Evolutionary conservation across 441 rosid genomes (phyloP).

Genomic region (Erodium trifolium): DNA sequence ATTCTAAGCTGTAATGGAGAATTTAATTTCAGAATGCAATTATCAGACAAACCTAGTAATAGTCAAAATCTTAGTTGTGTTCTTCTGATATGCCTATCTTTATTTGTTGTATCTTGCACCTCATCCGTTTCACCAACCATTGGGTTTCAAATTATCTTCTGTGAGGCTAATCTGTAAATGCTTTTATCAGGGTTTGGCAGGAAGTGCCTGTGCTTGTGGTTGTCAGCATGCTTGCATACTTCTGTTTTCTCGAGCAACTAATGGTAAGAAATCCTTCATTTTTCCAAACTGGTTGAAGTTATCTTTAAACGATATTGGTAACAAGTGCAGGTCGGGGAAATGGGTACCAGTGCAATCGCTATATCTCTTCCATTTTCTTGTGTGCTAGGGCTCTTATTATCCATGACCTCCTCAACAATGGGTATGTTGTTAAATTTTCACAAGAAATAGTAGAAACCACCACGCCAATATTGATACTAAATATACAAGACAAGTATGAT

Average conservation of each 20-base stretch:
- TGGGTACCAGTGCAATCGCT: slow-evolving; percentile 38
- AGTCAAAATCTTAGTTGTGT: no score
- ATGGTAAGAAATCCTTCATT: slow-evolving; percentile 18
- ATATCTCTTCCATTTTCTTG: slow-evolving; percentile 35
- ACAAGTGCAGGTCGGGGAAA: slow-evolving; percentile 26
- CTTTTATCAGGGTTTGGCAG: slow-evolving; percentile 33
- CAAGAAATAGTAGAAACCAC: background rate
- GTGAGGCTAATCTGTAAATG: background rate
- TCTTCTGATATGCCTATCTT: no score
- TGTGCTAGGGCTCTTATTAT: slow-evolving; percentile 33
- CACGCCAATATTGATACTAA: no score
- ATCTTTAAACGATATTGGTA: background rate
- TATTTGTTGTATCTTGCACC: no score
- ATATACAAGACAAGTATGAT: no score
- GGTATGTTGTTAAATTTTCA: slow-evolving; percentile 8
- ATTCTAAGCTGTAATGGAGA: no score
- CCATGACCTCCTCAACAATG: slow-evolving; percentile 34
- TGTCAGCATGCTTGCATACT: slow-evolving; percentile 41
- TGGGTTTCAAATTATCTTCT: background rate
- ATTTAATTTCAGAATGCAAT: no score
- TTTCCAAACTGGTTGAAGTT: background rate
- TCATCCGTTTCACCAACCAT: no score
- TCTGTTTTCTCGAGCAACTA: slow-evolving; percentile 39
- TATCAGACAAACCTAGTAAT: no score
- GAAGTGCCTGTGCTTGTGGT: slow-evolving; percentile 38